phyloP scores from a whole-genome alignment of 106 monocot species.

The Vanilla planifolia region DNA sequence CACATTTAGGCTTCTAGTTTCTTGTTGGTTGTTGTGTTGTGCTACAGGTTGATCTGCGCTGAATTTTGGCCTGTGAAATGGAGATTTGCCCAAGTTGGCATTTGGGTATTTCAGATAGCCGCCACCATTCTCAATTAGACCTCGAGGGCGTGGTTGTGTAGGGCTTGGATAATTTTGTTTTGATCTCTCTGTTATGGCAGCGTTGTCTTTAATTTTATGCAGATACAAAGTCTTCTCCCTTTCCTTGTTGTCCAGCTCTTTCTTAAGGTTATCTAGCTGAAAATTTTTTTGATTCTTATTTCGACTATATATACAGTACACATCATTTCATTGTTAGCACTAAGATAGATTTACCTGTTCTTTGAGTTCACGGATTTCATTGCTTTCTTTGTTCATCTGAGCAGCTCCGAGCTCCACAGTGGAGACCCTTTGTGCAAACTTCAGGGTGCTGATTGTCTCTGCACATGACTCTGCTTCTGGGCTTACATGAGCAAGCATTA shows the following conservation, averaged over 20 bases:
- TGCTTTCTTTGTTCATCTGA: constrained; percentile 68
- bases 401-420: constrained; percentile 84
- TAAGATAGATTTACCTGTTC: constrained; percentile 48
- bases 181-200: constrained; percentile 18
- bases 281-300: constrained; percentile 5
- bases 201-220: constrained; percentile 35
- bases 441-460: constrained; percentile 82
- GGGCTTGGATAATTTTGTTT: constrained; percentile 34
- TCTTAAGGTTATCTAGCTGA: constrained; percentile 57
- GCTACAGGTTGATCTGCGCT: constrained; percentile 4
- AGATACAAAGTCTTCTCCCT: constrained; percentile 16
- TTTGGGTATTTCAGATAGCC: too few species aligned
- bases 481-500: constrained; percentile 92
- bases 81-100: constrained; percentile 23
- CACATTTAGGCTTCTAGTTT: constrained; percentile 5
- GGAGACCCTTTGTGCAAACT: constrained; percentile 87
- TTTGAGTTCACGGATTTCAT: constrained; percentile 63
- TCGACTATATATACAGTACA: too few species aligned
- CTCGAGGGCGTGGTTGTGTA: constrained; percentile 30
- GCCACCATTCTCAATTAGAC: too few species aligned
- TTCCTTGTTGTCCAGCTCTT: constrained; percentile 42
- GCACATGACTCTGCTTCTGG: constrained; percentile 63
- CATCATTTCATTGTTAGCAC: too few species aligned
- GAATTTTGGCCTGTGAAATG: constrained; percentile 24
- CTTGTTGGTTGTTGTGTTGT: neutral